Evolutionary conservation across 169 alveolate genomes (phyloP), one percentile per base, ranked within the genome.

Genomic region (Blepharisma undulans): DNA sequence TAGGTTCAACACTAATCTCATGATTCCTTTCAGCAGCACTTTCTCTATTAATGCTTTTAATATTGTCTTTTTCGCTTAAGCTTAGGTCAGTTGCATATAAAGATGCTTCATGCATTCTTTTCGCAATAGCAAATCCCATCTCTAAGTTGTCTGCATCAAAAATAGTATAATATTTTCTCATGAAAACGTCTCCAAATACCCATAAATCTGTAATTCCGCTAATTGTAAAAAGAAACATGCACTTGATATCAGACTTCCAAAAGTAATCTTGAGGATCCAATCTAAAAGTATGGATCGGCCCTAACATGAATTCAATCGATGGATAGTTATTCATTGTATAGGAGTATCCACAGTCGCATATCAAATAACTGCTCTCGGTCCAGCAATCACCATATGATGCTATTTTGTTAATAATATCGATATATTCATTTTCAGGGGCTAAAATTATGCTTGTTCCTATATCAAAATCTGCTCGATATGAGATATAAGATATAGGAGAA

Each of bases 71-170:
- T 10, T 48, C 14, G 66, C 7, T 5, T 3, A 5, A 48, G 10
- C 66, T 48, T 48, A 18, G 0, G 14, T 48, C 14, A 48, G 66
- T 18, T 48, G 66, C 66, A 0, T 10, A 5, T 12, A 18, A 12
- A 18, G 66, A 10, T 5, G 66, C 10, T 48, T 12, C 7, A 48
- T 48, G 14, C 12, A n/a, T n/a, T n/a, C 66, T 48, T 0, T 2
- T 10, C 14, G 66, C 66, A 48, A 10, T 18, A 16, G 95, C 72
- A 84, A 86, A 86, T 19, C 91, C 91, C 7, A 86, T 33, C 72
- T 10, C 22, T 66, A 14, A 8, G 25, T 86, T 8, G 29, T 72
- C 91, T 60, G 30, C 30, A 72, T 86, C 91, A 86, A 86, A 86
- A 29, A 86, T 86, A 0, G 84, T 72, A 33, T 86, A 86, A 33